Conservation (phyloP, 2,329 filamentous ascomycete genomes). For the Macrophomina phaseolina region DNA sequence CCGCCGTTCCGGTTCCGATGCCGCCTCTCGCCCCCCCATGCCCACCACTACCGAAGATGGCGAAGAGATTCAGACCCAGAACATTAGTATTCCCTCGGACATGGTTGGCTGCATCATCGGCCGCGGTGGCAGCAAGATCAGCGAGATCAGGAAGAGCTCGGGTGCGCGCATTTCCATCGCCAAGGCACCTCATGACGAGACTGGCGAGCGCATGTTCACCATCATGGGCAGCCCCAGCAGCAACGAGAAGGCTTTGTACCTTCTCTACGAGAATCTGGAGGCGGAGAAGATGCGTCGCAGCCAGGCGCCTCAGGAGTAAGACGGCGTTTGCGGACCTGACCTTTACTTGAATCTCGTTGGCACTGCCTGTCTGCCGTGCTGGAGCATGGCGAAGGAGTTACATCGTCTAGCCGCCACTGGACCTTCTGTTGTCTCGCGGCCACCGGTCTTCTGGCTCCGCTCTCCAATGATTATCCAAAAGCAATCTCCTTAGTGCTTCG, state of each 20-base stretch:
- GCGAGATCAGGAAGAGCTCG: slow-evolving; percentile 96
- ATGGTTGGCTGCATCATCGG: slow-evolving; percentile 99
- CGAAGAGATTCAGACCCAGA: slow-evolving; percentile 97
- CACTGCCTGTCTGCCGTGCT: slow-evolving; percentile 14
- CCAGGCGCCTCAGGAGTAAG: slow-evolving; percentile 69
- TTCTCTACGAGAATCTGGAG: slow-evolving; percentile 98
- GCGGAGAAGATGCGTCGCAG: slow-evolving; percentile 98
- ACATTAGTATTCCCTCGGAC: slow-evolving; percentile 98
- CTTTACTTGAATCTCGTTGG: slow-evolving; percentile 4
- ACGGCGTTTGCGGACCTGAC: neutral
- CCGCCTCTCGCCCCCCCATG: slow-evolving; percentile 73
- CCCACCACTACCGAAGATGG: slow-evolving; percentile 94
- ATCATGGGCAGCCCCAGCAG: slow-evolving; percentile 94
- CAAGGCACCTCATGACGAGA: slow-evolving; percentile 95
- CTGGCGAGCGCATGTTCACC: slow-evolving; percentile 99
- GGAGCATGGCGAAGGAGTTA: slow-evolving; percentile 21
- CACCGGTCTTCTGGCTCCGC: slow-evolving; percentile 25
- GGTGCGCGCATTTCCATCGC: slow-evolving; percentile 97
- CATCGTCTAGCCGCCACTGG: slow-evolving; percentile 24
- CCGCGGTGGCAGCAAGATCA: slow-evolving; percentile 93
- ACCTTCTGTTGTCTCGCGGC: slow-evolving; percentile 25
- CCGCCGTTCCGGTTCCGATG: slow-evolving; percentile 84
- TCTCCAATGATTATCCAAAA: slow-evolving; percentile 35
- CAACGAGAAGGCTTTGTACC: slow-evolving; percentile 94
- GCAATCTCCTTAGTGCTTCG: slow-evolving; percentile 42